Evolutionary conservation across 306 rosid species (phyloP), one percentile per base, ranked within the genome.

Genomic region (Prunus kanzakura): DNA sequence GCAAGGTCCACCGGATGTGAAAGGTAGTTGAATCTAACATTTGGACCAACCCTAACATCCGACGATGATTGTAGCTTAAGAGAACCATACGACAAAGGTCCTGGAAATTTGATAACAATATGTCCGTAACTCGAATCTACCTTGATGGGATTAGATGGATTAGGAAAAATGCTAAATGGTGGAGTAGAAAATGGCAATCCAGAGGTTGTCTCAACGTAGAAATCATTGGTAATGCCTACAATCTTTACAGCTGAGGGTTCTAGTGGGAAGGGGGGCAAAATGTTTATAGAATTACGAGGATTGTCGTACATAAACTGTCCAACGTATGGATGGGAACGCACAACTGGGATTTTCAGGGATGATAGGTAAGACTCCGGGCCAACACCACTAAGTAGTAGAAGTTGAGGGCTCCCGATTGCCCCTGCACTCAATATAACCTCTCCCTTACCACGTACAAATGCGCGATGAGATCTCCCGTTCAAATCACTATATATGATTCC

Each of bases 381-480:
- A 25, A 84, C 49, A 22, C 84, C 84, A 35, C 82, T 77, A 1
- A 76, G 80, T 4, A 73, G 82, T 9, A 80, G 75, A 23, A 80
- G 82, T 32, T 77, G 87, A 64, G 82, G 80, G n/a, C 80, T 84
- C 2, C 84, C 84, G n/a, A 80, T 62, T 16, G 84, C 60, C 27
- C 80, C 87, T 0, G 84, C 84, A 45, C 87, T 84, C 8, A 73
- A 11, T 47, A 84, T 80, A 22, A 76, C 76, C 64, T 81, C 80
- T 25, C 83, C 78, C 4, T 76, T 69, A 8, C 38, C n/a, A 3
- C 78, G 77, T 2, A 80, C 64, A 50, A 22, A 49, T n/a, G 84
- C 82, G 29, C 13, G 23, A 6, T 84, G 82, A 14, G 67, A 23
- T 25, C 51, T 54, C 1, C 80, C 84, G 7, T 69, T 63, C 3